These are phyloP conservation scores for Mycena chlorophos DNA, from an alignment of 768 basidiomycete genomes.

Conservation along the genomic window DNA sequence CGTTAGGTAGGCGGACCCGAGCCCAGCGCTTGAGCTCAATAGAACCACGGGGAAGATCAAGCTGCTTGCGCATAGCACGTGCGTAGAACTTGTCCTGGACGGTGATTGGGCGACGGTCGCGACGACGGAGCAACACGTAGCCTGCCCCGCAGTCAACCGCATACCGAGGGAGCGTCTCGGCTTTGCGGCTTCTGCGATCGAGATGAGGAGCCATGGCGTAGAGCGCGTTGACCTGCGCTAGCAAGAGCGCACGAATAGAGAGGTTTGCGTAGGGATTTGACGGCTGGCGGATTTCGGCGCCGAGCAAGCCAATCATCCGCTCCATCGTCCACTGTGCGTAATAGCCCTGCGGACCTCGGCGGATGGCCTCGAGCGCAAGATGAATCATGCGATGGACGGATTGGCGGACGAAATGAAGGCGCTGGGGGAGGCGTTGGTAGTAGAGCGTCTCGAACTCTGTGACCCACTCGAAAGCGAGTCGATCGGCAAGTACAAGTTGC, in stretches of 20 bases:
- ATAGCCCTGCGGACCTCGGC: slow-evolving; percentile 8
- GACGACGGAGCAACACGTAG: not conserved
- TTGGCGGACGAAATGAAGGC: slow-evolving; percentile 30
- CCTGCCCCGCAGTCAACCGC: not conserved
- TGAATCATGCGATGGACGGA: slow-evolving; percentile 28
- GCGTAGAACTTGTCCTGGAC: not conserved
- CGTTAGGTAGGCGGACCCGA: not conserved
- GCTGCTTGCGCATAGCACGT: not conserved
- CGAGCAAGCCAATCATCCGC: slow-evolving; percentile 26
- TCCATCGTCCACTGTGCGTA: slow-evolving; percentile 25
- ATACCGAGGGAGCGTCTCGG: not conserved
- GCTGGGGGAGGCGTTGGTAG: slow-evolving; percentile 17
- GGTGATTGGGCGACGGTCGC: not conserved
- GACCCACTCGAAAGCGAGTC: slow-evolving; percentile 17
- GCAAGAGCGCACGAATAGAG: slow-evolving; percentile 24
- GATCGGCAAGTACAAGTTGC: slow-evolving; percentile 14
- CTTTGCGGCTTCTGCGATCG: not conserved
- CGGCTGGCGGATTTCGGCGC: slow-evolving; percentile 26
- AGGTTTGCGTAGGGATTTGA: slow-evolving; percentile 28
- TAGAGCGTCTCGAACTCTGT: slow-evolving; percentile 33
- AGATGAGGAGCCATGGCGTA: slow-evolving; percentile 17
- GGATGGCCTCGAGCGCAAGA: slow-evolving; percentile 18
- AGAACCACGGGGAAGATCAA: not conserved
- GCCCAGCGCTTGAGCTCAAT: not conserved
- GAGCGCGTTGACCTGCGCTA: slow-evolving; percentile 21